Evolutionary conservation across 441 rosid genomes (phyloP).

Genomic region (Gossypium lobatum): DNA sequence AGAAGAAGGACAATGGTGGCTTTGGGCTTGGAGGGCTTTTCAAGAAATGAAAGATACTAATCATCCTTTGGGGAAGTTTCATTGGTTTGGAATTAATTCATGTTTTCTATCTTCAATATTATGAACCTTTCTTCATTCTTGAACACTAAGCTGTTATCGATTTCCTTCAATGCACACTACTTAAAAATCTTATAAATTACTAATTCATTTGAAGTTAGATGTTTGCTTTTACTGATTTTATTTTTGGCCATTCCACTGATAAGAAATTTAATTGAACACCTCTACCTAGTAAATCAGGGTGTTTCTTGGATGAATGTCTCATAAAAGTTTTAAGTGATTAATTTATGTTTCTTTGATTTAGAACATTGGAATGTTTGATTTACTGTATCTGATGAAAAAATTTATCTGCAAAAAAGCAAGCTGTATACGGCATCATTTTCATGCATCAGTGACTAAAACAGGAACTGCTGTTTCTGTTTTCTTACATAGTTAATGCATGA

Average conservation of each 20-base stretch:
- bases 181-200: not conserved
- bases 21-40: slow-evolving; percentile 39
- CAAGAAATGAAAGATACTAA: slow-evolving; percentile 32
- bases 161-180: slow-evolving; percentile 15
- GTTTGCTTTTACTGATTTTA: not conserved
- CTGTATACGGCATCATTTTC: not conserved
- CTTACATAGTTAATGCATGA: not conserved
- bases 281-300: no score
- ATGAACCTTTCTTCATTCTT: slow-evolving; percentile 15
- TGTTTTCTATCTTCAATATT: not conserved
- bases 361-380: not conserved
- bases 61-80: not conserved
- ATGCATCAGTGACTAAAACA: not conserved
- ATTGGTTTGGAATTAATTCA: not conserved
- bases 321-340: no score
- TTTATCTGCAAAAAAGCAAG: not conserved
- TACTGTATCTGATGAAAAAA: not conserved
- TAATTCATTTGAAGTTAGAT: not conserved
- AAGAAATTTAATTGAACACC: not conserved
- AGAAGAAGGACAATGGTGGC: slow-evolving; percentile 41
- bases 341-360: no score
- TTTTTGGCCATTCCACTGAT: not conserved
- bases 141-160: slow-evolving; percentile 10
- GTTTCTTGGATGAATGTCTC: no score
- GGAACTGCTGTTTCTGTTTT: not conserved